Evolutionary conservation across 257 asterid genomes (phyloP), one percentile per base, ranked within the genome.

Genomic region (Solanum dulcamara): DNA sequence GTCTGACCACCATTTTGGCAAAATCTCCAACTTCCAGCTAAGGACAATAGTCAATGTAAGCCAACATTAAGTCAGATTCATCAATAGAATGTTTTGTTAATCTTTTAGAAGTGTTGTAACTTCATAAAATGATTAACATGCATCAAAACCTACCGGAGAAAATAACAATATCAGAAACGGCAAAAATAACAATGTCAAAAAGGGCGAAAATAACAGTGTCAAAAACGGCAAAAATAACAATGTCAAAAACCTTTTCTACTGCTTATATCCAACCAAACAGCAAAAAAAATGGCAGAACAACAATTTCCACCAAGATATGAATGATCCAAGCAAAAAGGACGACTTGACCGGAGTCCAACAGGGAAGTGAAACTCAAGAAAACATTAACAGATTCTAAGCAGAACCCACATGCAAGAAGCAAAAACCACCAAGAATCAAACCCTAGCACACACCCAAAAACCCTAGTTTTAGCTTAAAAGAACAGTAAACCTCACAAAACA

Each of bases 401-500:
- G 74, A 81, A 37, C 37, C 85, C 57, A 72, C 89, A 81, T 85
- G 89, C 89, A 81, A 83, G 60, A 53, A 40, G 75, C 59, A 55
- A 74, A 85, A 14, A n/a, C 62, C 42, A 60, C 35, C 81, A 3
- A 48, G 20, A 85, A 71, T 48, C 50, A 51, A 82, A 85, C 81
- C 81, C 44, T 37, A 70, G 35, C n/a, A 24, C 60, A 18, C 26
- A 32, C 42, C 37, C 24, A 26, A 35, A 84, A 84, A 81, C 32
- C 83, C 84, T 32, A 30, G 67, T 30, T 84, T 55, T 5, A 79
- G 22, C 62, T 28, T 33, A 32, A 10, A 8, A 80, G 59, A 42
- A 46, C 8, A 11, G 38, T 53, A 6, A 38, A 17, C 44, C 70
- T 26, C 42, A 53, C 64, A 84, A 68, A 14, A 12, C 50, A 53